Evolutionary conservation across 2,329 filamentous ascomycete species (phyloP).

Genomic region (Colletotrichum gigasporum): DNA sequence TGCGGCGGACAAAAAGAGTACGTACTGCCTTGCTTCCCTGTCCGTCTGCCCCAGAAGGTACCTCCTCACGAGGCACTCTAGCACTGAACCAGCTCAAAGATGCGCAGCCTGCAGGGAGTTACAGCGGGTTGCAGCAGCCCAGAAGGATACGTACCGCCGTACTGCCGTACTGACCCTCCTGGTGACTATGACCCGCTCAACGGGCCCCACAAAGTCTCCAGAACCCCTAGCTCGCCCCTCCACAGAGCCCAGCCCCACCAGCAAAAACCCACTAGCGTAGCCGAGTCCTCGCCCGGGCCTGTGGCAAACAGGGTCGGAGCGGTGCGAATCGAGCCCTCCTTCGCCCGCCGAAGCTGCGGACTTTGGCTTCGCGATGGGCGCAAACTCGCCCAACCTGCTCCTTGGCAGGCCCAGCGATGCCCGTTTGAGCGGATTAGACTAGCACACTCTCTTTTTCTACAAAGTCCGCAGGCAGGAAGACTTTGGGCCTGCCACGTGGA

Average conservation of each 20-base stretch:
- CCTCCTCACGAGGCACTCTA: neutral
- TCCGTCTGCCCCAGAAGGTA: too few relatives aligned
- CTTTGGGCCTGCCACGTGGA: constrained; percentile 13
- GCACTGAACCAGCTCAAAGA: too few relatives aligned
- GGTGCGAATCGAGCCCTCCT: neutral
- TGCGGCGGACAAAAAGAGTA: neutral
- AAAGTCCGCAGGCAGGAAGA: constrained; percentile 1
- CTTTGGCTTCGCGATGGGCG: neutral
- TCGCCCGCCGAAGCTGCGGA: neutral
- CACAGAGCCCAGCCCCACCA: neutral
- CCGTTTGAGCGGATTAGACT: neutral
- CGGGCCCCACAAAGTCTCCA: constrained; percentile 20
- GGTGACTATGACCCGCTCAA: constrained; percentile 14
- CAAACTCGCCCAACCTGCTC: neutral
- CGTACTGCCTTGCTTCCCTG: too few relatives aligned
- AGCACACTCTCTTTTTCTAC: neutral
- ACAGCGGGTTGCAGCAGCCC: neutral
- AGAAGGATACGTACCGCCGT: neutral
- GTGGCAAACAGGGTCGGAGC: neutral
- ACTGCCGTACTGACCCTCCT: neutral
- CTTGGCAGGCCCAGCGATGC: neutral
- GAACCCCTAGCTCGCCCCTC: constrained; percentile 17
- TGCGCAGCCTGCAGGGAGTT: constrained; percentile 9
- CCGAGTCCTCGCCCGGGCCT: neutral
- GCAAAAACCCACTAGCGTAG: neutral